Conservation (phyloP, 2,329 filamentous ascomycete species). For the Aaosphaeria pasadenensis region DNA sequence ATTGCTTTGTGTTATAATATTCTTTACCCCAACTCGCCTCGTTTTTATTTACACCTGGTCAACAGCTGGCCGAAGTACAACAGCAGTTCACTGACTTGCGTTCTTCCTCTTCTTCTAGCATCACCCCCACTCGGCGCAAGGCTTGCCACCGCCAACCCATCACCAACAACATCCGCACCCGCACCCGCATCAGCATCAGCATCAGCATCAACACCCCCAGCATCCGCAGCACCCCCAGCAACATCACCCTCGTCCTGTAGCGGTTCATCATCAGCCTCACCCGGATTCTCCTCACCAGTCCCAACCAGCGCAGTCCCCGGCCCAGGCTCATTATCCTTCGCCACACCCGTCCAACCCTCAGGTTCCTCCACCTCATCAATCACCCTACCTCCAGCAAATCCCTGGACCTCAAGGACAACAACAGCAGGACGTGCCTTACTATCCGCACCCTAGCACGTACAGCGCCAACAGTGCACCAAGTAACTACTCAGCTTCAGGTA, state of each 20-base stretch:
- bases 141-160: slow-evolving; percentile 62
- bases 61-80: slow-evolving; percentile 3
- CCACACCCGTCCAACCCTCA: slow-evolving; percentile 62
- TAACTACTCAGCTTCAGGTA: slow-evolving; percentile 74
- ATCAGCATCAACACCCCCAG: slow-evolving; percentile 49
- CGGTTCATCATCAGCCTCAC: slow-evolving; percentile 61
- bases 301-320: slow-evolving; percentile 57
- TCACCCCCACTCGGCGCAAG: slow-evolving; percentile 73
- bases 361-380: slow-evolving; percentile 46
- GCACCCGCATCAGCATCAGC: slow-evolving; percentile 38
- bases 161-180: slow-evolving; percentile 39
- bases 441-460: slow-evolving; percentile 77
- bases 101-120: slow-evolving; percentile 53
- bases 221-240: slow-evolving; percentile 56
- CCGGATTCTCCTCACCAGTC: slow-evolving; percentile 61
- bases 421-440: slow-evolving; percentile 71
- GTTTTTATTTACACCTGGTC: slow-evolving; percentile 11
- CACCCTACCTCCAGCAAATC: slow-evolving; percentile 65
- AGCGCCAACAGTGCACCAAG: slow-evolving; percentile 77
- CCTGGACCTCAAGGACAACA: slow-evolving; percentile 62
- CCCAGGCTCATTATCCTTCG: slow-evolving; percentile 62
- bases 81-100: slow-evolving; percentile 28
- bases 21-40: slow-evolving; percentile 4
- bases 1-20: slow-evolving; percentile 11
- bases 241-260: slow-evolving; percentile 68